These are phyloP conservation scores for Fusarium decemcellulare DNA, from an alignment of 2,329 filamentous ascomycete genomes.

Conservation along the genomic window DNA sequence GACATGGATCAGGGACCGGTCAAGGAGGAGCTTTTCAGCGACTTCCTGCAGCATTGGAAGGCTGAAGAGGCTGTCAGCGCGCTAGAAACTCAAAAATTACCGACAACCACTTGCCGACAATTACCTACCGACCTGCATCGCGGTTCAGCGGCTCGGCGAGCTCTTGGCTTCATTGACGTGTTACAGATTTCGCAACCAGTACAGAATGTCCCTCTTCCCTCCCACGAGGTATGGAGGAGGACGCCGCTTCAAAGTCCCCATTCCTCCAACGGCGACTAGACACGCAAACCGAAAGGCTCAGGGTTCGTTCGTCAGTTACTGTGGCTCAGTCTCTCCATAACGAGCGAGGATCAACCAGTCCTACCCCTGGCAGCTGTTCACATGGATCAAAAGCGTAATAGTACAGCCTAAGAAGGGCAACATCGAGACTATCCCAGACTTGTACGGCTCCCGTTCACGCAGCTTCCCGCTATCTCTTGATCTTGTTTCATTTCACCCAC, in stretches of 20 bases:
- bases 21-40: slow-evolving; percentile 9
- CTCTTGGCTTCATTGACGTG: neutral
- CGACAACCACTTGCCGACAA: neutral
- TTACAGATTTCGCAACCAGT: neutral
- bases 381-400: neutral
- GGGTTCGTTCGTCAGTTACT: slow-evolving; percentile 10
- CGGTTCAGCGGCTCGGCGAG: neutral
- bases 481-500: slow-evolving; percentile 2
- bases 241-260: neutral
- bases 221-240: neutral
- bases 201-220: neutral
- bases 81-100: neutral
- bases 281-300: neutral
- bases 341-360: slow-evolving; percentile 9
- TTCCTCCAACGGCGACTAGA: neutral
- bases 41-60: too few species aligned
- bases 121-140: too few species aligned
- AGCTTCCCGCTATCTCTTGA: neutral
- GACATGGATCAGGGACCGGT: slow-evolving; percentile 21
- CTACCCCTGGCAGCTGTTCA: slow-evolving; percentile 6
- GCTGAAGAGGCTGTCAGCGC: neutral
- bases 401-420: slow-evolving; percentile 1
- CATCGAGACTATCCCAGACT: neutral
- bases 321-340: slow-evolving; percentile 17
- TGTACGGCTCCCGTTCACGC: neutral